phyloP scores from a whole-genome alignment of 495 filamentous ascomycete species.

The Tuber calosporum region DNA sequence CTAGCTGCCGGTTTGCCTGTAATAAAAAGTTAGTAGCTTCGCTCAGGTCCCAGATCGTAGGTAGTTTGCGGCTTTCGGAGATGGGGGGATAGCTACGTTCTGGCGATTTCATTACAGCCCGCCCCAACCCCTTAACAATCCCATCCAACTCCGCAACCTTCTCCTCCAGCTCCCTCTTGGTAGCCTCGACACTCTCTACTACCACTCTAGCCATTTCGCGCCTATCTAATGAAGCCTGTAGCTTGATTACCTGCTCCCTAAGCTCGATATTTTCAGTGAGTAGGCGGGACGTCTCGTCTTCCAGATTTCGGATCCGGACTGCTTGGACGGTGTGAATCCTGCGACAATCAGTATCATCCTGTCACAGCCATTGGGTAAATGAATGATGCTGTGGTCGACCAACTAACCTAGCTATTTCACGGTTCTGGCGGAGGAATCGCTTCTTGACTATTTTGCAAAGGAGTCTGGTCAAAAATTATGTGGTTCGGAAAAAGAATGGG shows the following conservation, averaged over 20 bases:
- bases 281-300: slow-evolving; percentile 74
- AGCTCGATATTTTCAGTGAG: slow-evolving; percentile 82
- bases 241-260: slow-evolving; percentile 65
- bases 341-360: slow-evolving; percentile 7
- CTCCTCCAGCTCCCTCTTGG: slow-evolving; percentile 61
- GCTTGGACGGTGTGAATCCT: slow-evolving; percentile 85
- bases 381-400: background rate
- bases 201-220: slow-evolving; percentile 46
- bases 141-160: slow-evolving; percentile 61
- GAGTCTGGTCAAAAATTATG: background rate
- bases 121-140: slow-evolving; percentile 58
- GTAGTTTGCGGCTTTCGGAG: background rate
- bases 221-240: slow-evolving; percentile 61
- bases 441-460: slow-evolving; percentile 28
- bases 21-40: slow-evolving; percentile 3
- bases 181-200: slow-evolving; percentile 53
- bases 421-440: slow-evolving; percentile 67
- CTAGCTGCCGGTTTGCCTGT: slow-evolving; percentile 18
- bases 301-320: slow-evolving; percentile 75
- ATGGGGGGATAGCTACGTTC: slow-evolving; percentile 13
- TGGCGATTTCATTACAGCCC: slow-evolving; percentile 23
- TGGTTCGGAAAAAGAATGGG: background rate
- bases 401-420: slow-evolving; percentile 68
- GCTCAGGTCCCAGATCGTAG: slow-evolving; percentile 8
- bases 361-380: slow-evolving; percentile 12